Base-by-base conservation (phyloP, 306 rosid genomes). In the Cucumis melo region DNA sequence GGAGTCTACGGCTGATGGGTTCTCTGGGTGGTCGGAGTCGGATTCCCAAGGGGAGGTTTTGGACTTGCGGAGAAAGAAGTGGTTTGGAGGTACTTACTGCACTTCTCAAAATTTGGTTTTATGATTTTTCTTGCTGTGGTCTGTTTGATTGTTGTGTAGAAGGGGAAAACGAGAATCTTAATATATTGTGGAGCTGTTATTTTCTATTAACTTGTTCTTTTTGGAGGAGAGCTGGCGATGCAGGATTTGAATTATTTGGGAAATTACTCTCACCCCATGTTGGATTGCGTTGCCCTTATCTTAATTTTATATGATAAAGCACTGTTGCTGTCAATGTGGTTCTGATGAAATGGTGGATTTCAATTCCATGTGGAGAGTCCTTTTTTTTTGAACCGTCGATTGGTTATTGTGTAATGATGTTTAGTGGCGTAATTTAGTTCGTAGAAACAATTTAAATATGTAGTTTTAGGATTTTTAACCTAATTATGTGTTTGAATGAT, bases 21-120 rank as follows among this genome's bases (percentile, higher is more conserved):
- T 92, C 59, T 87, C 96, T 15, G 99, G 99, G 23, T 95, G 98
- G 99, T 89, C 96, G 60, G 85, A 84, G 39, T 64, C 92, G 5
- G 85, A 71, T 46, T 75, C 51, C 42, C 85, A 41, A 5, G 90
- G 82, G 54, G 80, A 81, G 66, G 66, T 73, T 23, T 17, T 66
- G 55, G 81, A 78, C 10, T 77, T 86, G 60, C 81, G 55, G 21
- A 90, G 83, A 81, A 89, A 82, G 85, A 79, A 85, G 32, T 67
- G 86, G 41, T 78, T 59, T 21, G 87, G 86, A 87, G 99, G 99
- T 95, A 82, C 83, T 71, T 90, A 81, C 85, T 71, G 72, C 66
- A 55, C 48, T 77, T 74, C 84, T 16, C 13, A 8, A 8, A 72
- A 50, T 77, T 20, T 62, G 68, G 12, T 60, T 60, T 60, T 60